Evolutionary conservation across 176 grass and related monocot species (phyloP), one percentile per base, ranked within the genome.

Genomic region (Areca catechu): DNA sequence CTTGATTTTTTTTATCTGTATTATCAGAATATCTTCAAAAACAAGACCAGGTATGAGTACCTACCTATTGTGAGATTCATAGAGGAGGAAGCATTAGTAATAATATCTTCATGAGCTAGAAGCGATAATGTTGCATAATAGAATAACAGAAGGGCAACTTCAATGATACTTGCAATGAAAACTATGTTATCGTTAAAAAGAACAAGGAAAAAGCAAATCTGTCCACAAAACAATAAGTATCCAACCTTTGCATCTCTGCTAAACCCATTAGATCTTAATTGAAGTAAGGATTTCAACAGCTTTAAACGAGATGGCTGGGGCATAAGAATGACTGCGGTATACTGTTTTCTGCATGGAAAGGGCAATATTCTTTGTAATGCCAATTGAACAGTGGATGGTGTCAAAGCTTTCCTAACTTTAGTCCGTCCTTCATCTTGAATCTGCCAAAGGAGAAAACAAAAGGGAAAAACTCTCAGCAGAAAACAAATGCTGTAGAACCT

Each of bases 271-370:
- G 78, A 69, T 28, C 81, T 76, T 72, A 83, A 88, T 68, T 58
- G 73, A 75, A 88, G 71, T 34, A 84, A 52, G 5, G 93, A 80
- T 56, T 88, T 92, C 50, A 98, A 62, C 18, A 80, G 74, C 6
- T 74, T 71, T 63, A 83, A 77, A 17, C 49, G 56, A 34, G 87
- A 83, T 60, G 83, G 70, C 77, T 91, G 89, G 7, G 93, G 93
- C 87, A 98, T 98, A 72, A 98, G 93, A 76, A 88, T 98, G 53
- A 98, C 87, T 52, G 85, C 81, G 0, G 93, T 92, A 70, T 83
- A 98, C 67, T 98, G 93, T 15, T 88, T 92, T 80, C 65, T 92
- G 69, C 81, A 98, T 72, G 93, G 93, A 74, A 76, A 88, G 66
- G 93, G 81, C 30, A 85, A n/a, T 60, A 92, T 79, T 78, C 84